Evolutionary conservation across 306 rosid genomes (phyloP).

Genomic region (Casuarina glauca): DNA sequence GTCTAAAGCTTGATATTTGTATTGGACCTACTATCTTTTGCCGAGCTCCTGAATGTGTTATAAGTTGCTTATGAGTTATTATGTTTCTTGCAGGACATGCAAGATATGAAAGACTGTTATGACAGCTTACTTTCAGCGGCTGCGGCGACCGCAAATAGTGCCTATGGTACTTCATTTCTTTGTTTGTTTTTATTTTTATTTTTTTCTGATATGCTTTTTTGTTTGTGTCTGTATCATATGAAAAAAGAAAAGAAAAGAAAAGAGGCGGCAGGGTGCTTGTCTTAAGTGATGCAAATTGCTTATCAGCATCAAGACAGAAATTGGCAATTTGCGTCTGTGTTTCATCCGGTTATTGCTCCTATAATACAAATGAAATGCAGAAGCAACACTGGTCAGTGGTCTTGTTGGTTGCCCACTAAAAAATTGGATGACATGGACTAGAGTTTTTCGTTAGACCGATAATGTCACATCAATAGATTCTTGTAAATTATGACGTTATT

Average conservation of each 20-base stretch:
- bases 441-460: neutral
- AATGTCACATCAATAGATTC: neutral
- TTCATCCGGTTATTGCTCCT: constrained; percentile 1
- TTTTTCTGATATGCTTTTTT: neutral
- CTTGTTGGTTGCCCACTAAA: neutral
- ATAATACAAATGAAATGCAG: neutral
- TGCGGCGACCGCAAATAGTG: constrained; percentile 91
- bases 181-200: neutral
- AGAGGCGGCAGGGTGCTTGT: neutral
- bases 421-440: neutral
- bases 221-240: neutral
- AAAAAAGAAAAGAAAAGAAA: neutral
- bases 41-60: neutral
- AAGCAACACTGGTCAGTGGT: neutral
- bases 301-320: neutral
- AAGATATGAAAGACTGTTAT: constrained; percentile 89
- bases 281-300: constrained; percentile 6
- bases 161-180: constrained; percentile 61
- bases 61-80: constrained; percentile 6
- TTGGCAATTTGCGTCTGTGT: neutral
- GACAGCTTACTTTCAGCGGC: constrained; percentile 92
- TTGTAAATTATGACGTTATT: neutral
- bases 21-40: neutral
- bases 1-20: constrained; percentile 1
- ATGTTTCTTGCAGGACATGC: constrained; percentile 63